Conservation (phyloP, 2,329 filamentous ascomycete species). For the Hypoxylon sp. region DNA sequence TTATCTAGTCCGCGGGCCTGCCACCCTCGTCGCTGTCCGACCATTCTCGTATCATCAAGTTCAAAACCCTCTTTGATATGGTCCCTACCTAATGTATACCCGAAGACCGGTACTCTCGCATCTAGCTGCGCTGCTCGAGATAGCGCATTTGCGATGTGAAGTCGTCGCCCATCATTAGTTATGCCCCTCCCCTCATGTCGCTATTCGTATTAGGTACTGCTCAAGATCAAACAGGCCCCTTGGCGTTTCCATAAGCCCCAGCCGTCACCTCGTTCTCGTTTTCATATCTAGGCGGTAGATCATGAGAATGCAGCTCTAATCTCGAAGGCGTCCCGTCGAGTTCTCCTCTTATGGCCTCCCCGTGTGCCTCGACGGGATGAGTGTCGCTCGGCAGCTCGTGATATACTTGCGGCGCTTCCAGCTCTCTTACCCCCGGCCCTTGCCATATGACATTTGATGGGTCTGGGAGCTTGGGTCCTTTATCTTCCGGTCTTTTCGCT, state of each 20-base stretch:
- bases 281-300: slow-evolving; percentile 26
- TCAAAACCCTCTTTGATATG: too few species aligned
- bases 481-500: slow-evolving; percentile 7
- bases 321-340: slow-evolving; percentile 12
- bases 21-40: too few species aligned
- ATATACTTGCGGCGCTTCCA: slow-evolving; percentile 17
- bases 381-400: slow-evolving; percentile 20
- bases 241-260: slow-evolving; percentile 22
- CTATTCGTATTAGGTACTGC: background rate
- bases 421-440: slow-evolving; percentile 21
- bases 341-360: slow-evolving; percentile 22
- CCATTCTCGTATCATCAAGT: too few species aligned
- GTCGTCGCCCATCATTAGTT: background rate
- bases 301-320: slow-evolving; percentile 21
- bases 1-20: too few species aligned
- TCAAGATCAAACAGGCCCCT: slow-evolving; percentile 20
- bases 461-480: background rate
- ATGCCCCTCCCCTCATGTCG: background rate
- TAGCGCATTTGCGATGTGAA: background rate
- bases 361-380: slow-evolving; percentile 22
- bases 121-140: background rate
- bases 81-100: too few species aligned
- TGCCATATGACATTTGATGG: slow-evolving; percentile 22
- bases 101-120: background rate
- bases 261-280: slow-evolving; percentile 1